These are phyloP conservation scores for Cladosporium sp. DNA, from an alignment of 2,329 filamentous ascomycete genomes.

Conservation along the genomic window DNA sequence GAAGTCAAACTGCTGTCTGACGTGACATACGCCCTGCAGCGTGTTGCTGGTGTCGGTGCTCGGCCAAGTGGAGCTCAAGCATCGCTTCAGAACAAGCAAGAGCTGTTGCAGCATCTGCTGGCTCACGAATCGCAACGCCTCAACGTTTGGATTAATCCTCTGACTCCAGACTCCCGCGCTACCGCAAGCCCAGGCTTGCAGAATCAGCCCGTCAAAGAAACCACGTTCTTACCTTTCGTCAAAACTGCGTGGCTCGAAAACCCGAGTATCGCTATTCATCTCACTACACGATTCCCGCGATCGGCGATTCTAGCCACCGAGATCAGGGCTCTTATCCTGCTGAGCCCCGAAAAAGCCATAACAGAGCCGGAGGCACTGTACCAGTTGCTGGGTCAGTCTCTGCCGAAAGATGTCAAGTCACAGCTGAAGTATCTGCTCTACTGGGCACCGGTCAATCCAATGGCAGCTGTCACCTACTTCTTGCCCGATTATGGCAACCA, in stretches of 20 bases:
- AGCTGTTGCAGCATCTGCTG: conserved; percentile 72
- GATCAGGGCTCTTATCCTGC: conserved; percentile 71
- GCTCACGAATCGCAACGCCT: conserved; percentile 80
- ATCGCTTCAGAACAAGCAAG: conserved; percentile 70
- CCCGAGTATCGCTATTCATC: conserved; percentile 79
- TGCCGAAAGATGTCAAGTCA: conserved; percentile 72
- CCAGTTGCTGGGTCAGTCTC: conserved; percentile 66
- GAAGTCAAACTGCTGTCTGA: conserved; percentile 78
- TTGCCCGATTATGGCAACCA: conserved; percentile 85
- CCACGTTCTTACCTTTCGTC: conserved; percentile 48
- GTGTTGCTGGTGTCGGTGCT: conserved; percentile 54
- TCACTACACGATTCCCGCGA: conserved; percentile 67
- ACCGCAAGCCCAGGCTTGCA: conserved; percentile 25
- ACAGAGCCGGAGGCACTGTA: conserved; percentile 76
- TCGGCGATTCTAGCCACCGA: conserved; percentile 67
- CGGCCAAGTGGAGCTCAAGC: conserved; percentile 47
- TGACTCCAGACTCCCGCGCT: conserved; percentile 52
- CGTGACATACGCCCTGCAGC: conserved; percentile 61
- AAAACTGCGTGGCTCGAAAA: conserved; percentile 82
- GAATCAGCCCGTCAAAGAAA: conserved; percentile 35
- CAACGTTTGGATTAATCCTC: conserved; percentile 81
- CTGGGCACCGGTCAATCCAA: conserved; percentile 88
- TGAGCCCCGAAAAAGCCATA: conserved; percentile 76
- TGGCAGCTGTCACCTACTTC: conserved; percentile 90
- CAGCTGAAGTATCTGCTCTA: conserved; percentile 92